phyloP scores from a whole-genome alignment of 768 basidiomycete species.

The Solioccasus polychromus region DNA sequence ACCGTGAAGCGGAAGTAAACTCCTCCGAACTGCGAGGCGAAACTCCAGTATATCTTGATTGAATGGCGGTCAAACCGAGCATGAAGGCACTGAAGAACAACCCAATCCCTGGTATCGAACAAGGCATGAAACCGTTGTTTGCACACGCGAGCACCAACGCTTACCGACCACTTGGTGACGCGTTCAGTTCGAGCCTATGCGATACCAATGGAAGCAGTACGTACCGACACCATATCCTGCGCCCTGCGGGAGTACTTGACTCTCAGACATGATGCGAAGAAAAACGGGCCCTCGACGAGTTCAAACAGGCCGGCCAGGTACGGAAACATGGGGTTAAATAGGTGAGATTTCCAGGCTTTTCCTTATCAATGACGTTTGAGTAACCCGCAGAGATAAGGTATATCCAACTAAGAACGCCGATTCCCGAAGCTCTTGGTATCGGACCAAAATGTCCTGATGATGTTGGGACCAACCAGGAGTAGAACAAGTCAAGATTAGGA shows the following conservation, averaged over 20 bases:
- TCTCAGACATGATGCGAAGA: constrained; percentile 22
- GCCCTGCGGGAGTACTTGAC: constrained; percentile 64
- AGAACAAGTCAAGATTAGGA: no score
- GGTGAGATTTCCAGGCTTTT: background rate
- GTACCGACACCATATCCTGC: constrained; percentile 84
- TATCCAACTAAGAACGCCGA: no score
- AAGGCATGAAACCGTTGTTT: background rate
- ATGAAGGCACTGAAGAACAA: constrained; percentile 85
- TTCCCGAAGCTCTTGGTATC: no score
- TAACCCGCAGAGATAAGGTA: constrained; percentile 19
- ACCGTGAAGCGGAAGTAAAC: constrained; percentile 77
- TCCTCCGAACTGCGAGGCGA: constrained; percentile 80
- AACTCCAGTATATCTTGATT: constrained; percentile 80
- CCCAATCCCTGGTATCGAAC: constrained; percentile 61
- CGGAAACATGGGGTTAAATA: constrained; percentile 15
- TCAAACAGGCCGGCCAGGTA: no score
- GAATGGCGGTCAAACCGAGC: constrained; percentile 73
- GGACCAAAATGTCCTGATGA: no score
- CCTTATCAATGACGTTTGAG: constrained; percentile 17
- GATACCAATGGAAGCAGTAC: constrained; percentile 17
- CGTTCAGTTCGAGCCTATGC: background rate
- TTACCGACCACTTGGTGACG: constrained; percentile 48
- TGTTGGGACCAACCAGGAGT: no score
- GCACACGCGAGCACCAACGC: constrained; percentile 3
- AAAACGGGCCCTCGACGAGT: background rate